Evolutionary conservation across 208 protist species (phyloP), one percentile per base, ranked within the genome.

Genomic region (Trypanosoma avium): DNA sequence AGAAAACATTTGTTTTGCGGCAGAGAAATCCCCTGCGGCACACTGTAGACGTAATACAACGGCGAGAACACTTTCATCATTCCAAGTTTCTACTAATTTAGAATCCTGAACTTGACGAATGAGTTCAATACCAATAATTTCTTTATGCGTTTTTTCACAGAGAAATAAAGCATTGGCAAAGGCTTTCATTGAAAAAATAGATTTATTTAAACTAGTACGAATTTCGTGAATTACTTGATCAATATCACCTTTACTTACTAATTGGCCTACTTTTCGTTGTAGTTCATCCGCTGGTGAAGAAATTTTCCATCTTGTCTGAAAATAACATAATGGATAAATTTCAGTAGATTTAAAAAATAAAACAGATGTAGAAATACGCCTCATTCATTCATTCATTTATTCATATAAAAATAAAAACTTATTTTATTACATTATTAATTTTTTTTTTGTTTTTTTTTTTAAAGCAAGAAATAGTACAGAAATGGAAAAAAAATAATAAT

Each of bases 21-120:
- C 86, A 19, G 62, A 46, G 4, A 46, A 52, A 57, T 93, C 81
- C 0, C 66, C 77, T 0, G 66, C 67, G 27, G 62, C 53, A 40
- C 83, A 90, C 58, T 90, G 86, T 6, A 90, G 75, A 29, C 83
- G 82, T 35, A 93, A 65, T 21, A 82, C 49, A 6, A 84, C 81
- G 0, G 82, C 67, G 30, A 93, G 61, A 1, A 90, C 75, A 38
- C 77, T 84, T 59, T 93, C 83, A 22, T 88, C 74, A 15, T 67
- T 63, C 79, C 80, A 85, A 13, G 62, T 54, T 6, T 57, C 40
- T 10, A 65, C 33, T 3, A 65, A 27, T 7, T 56, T 29, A 45
- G 48, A 70, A 12, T 8, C 54, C 15, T 74, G 77, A 22, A 86
- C 76, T 52, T 81, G 68, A 0, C 53, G 36, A 13, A 92, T 70